These are phyloP conservation scores for Pyrus pyrifolia DNA, from an alignment of 306 rosid genomes.

Conservation along the genomic window DNA sequence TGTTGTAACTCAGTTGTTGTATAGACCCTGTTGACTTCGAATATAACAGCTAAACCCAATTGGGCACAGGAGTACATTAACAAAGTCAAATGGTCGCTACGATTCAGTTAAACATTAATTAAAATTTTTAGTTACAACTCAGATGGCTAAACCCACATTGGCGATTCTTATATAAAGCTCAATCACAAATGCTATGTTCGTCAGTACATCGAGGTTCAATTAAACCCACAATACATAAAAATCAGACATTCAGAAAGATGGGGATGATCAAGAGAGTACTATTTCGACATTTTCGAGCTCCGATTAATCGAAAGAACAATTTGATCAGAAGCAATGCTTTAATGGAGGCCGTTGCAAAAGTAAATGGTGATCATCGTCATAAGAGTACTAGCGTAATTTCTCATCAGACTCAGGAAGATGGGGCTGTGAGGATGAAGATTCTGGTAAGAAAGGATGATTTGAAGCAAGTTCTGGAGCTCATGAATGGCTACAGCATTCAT, in stretches of 20 bases:
- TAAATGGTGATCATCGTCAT: neutral
- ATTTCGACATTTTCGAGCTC: slow-evolving; percentile 12
- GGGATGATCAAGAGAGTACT: slow-evolving; percentile 28
- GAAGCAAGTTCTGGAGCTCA: slow-evolving; percentile 31
- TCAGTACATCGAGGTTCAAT: neutral
- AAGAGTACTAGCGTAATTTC: slow-evolving; percentile 16
- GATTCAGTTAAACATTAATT: neutral
- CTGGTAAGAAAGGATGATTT: slow-evolving; percentile 38
- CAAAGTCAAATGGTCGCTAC: neutral
- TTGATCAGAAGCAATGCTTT: slow-evolving; percentile 1
- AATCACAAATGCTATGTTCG: neutral
- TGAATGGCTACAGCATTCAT: neutral
- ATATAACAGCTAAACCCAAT: neutral
- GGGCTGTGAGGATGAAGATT: slow-evolving; percentile 53
- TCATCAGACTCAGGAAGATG: slow-evolving; percentile 28
- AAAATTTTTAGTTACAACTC: neutral
- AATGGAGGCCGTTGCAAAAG: slow-evolving; percentile 20
- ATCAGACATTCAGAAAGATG: slow-evolving; percentile 11
- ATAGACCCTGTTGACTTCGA: neutral
- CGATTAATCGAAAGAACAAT: slow-evolving; percentile 7
- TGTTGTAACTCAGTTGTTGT: neutral
- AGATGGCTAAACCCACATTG: neutral
- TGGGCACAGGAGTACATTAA: neutral
- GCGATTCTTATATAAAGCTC: slow-evolving; percentile 6
- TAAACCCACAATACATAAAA: neutral